Base-by-base conservation (phyloP, 2,329 filamentous ascomycete genomes). In the Aspergillus novofumigatus region DNA sequence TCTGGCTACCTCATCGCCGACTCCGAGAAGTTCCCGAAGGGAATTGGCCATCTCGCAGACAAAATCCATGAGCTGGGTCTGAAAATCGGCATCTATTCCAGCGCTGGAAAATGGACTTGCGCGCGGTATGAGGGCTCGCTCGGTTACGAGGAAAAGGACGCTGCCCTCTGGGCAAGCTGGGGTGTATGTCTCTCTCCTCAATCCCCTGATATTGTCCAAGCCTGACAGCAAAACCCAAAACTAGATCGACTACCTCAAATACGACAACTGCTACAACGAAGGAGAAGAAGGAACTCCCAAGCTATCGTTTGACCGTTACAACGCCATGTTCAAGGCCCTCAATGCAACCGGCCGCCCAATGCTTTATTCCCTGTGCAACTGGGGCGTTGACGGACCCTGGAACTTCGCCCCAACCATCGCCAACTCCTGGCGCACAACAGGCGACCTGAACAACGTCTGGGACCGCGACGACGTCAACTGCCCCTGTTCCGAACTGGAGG, bases 261-360 rank as follows among this genome's bases (percentile, higher is more conserved):
- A 83, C 62, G 81, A 84, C 68, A 84, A 84, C 64, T 84, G 82
- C 70, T 83, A 77, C 66, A 83, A 83, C 59, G 72, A 79, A 58
- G 81, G 81, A 7, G 77, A 81, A 55, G 77, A 76, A 20, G 79
- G 81, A 11, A 80, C 74, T 1, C 73, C 77, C 0, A 70, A 77
- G 57, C 65, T 80, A 38, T 77, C 76, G 3, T 79, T 74, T 59
- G 72, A 77, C 51, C 75, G 78, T 25, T 83, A 81, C 66, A 74
- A 78, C 28, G 70, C 69, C 29, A 81, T 81, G 75, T 75, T 75
- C 17, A 66, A 77, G n/a, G 77, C 80, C 0, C 69, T 81, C 35
- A 80, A 80, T 55, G 67, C 69, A 11, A 80, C 79, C 10, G 78
- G 77, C 1, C 69, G 77, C 11, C 70, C 74, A 1, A 79, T 81